Percentiles rank a stretch among this genome's conserved stretches.
phyloP scores from a whole-genome alignment of 1,284 basidiomycete genomes.

The Heimioporus retisporus region DNA sequence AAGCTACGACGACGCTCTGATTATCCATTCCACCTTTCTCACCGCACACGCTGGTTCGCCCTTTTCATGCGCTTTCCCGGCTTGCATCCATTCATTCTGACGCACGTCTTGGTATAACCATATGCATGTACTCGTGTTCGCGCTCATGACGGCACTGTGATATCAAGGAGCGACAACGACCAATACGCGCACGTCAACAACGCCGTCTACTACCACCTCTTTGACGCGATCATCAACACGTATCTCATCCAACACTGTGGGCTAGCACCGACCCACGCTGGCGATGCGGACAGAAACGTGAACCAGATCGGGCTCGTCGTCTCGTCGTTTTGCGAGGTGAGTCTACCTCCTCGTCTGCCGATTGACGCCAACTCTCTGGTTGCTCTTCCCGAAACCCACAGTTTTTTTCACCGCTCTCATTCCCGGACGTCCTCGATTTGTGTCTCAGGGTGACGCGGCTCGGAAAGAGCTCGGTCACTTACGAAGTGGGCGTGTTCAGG shows the following conservation, averaged over 20 bases:
- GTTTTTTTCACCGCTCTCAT: slow-evolving; percentile 77
- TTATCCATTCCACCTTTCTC: slow-evolving; percentile 68
- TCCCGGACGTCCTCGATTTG: slow-evolving; percentile 60
- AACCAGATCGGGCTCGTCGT: slow-evolving; percentile 78
- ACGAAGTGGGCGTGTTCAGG: slow-evolving; percentile 81
- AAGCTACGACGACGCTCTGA: slow-evolving; percentile 55
- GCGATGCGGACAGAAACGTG: neutral
- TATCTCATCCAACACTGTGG: slow-evolving; percentile 73
- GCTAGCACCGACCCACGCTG: slow-evolving; percentile 51
- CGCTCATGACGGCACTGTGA: too few relatives aligned
- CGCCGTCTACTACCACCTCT: slow-evolving; percentile 81
- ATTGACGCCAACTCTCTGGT: neutral
- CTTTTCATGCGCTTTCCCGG: neutral
- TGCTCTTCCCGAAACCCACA: slow-evolving; percentile 19
- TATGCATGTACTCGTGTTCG: too few relatives aligned
- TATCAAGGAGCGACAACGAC: slow-evolving; percentile 80
- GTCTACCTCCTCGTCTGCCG: neutral
- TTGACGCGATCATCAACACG: slow-evolving; percentile 81
- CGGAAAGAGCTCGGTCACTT: slow-evolving; percentile 77
- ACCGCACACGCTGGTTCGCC: slow-evolving; percentile 74
- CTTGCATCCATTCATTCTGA: too few relatives aligned
- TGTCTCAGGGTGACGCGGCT: slow-evolving; percentile 48
- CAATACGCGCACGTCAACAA: slow-evolving; percentile 86
- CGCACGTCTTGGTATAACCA: too few relatives aligned
- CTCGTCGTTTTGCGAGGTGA: slow-evolving; percentile 74